These are phyloP conservation scores for Zygosaccharomyces rouxii DNA, from an alignment of 805 yeast genomes.

Conservation along the genomic window DNA sequence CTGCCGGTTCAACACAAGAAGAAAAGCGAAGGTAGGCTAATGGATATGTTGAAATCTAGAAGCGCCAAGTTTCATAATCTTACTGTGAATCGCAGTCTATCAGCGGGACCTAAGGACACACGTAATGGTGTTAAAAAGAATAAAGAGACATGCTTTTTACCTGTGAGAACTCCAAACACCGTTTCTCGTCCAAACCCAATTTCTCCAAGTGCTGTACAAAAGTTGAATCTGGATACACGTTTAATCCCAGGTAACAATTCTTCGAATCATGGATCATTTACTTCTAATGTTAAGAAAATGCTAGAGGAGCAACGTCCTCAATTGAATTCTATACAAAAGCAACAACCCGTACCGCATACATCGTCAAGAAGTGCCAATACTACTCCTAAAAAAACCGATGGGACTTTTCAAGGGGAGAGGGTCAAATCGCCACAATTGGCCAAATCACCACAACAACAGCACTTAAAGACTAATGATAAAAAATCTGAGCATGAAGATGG, in stretches of 20 bases:
- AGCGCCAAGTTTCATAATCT: conserved; percentile 6
- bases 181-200: background rate
- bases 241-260: background rate
- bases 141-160: conserved; percentile 1
- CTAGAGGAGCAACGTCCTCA: conserved; percentile 1
- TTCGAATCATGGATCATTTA: background rate
- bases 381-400: background rate
- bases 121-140: background rate
- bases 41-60: conserved; percentile 5
- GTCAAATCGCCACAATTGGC: background rate
- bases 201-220: background rate
- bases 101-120: background rate
- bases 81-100: background rate
- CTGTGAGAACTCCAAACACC: conserved; percentile 1
- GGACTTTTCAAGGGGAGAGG: background rate
- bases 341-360: background rate
- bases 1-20: conserved; percentile 1
- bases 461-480: background rate
- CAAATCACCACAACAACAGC: background rate
- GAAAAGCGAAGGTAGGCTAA: conserved; percentile 2
- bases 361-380: background rate
- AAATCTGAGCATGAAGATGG: background rate
- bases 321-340: background rate
- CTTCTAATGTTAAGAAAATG: conserved; percentile 2
- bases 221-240: background rate